phyloP scores from a whole-genome alignment of 2,329 filamentous ascomycete genomes.

The Myriangium duriaei region DNA sequence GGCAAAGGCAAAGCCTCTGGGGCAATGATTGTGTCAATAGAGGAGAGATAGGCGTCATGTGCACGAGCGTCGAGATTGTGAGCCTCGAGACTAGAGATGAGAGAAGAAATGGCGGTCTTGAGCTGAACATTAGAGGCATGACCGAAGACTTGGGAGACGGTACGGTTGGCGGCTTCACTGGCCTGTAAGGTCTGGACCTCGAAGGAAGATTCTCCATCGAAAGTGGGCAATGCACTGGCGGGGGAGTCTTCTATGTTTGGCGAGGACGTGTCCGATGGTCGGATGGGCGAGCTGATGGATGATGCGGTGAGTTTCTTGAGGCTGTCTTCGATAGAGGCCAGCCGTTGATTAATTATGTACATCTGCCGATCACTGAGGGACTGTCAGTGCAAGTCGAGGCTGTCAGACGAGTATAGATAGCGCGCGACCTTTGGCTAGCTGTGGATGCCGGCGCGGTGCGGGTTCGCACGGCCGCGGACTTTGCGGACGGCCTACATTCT shows the following conservation, averaged over 20 bases:
- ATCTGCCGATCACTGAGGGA: conserved; percentile 10
- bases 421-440: neutral
- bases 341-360: conserved; percentile 8
- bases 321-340: conserved; percentile 9
- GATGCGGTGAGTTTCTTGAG: conserved; percentile 3
- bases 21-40: conserved; percentile 1
- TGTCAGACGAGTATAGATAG: conserved; percentile 2
- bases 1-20: conserved; percentile 7
- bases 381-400: conserved; percentile 4
- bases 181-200: conserved; percentile 8
- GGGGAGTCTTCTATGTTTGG: conserved; percentile 3
- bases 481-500: conserved; percentile 7
- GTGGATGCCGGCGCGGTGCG: conserved; percentile 1
- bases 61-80: conserved; percentile 9
- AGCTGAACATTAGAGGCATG: conserved; percentile 9
- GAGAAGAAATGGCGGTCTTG: conserved; percentile 1
- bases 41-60: conserved; percentile 9
- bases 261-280: neutral
- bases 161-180: conserved; percentile 10
- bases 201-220: conserved; percentile 11
- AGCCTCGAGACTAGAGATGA: conserved; percentile 10
- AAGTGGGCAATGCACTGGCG: conserved; percentile 2
- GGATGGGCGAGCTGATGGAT: neutral
- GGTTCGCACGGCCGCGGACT: conserved; percentile 1
- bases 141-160: conserved; percentile 7